Evolutionary conservation across 768 basidiomycete species (phyloP), one percentile per base, ranked within the genome.

Genomic region (Epithele typhae): DNA sequence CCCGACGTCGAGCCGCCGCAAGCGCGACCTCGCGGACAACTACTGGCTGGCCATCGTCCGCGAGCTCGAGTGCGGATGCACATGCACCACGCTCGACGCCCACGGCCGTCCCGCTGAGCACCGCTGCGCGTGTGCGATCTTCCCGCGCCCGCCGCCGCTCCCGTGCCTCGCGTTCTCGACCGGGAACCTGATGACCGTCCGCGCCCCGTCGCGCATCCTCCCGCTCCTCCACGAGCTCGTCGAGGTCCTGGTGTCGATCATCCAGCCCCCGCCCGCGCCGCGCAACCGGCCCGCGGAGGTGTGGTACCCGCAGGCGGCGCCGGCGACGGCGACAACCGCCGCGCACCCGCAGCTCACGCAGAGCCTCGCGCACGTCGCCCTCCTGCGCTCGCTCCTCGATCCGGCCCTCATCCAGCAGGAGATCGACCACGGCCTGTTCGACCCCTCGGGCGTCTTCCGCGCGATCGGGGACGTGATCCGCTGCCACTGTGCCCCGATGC

Each of bases 401-500:
- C 86, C 88, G 3, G 78, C 75, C 17, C 75, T 90, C 49, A 87
- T 95, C 50, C 77, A 84, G 60, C 86, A 88, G 63, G 89, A 94
- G 68, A 78, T 92, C 55, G 75, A 72, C 44, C 84, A 84, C 52
- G 75, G 78, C 25, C 68, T 88, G 8, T 92, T 90, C 61, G 88
- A 92, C 68, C 81, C 88, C 21, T 77, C 81, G 6, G 81, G 81
- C 9, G 74, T 94, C 38, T 92, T 95, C 67, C 62, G 73, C 37
- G 79, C 82, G 49, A 82, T 96, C 49, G 92, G 90, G 12, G 73
- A 78, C 52, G 85, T 86, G 15, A 75, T 95, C 52, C 91, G 94
- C 64, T 80, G 81, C 27, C 92, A 96, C 58, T 95, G 93, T 52
- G 93, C 93, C 5, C 93, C 93, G 12, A 93, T 95, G 83, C 74